Evolutionary conservation across 257 asterid species (phyloP).

Genomic region (Gentiana macrophylla): DNA sequence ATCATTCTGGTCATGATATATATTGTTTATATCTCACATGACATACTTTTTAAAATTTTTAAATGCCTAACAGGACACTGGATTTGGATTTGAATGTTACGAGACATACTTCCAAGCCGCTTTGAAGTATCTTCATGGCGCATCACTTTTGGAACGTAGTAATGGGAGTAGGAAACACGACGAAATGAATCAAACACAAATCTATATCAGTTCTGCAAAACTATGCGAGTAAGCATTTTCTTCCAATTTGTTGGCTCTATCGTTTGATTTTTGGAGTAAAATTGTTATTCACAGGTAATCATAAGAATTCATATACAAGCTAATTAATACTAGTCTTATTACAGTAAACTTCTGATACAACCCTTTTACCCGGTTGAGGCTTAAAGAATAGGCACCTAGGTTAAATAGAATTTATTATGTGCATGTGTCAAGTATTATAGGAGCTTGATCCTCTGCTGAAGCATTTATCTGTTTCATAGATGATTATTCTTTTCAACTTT

Average conservation of each 20-base stretch:
- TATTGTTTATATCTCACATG: neutral
- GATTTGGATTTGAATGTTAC: constrained; percentile 66
- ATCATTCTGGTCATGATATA: constrained; percentile 1
- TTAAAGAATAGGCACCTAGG: no score
- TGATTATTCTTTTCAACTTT: no score
- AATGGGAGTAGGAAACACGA: constrained; percentile 36
- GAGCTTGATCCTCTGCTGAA: no score
- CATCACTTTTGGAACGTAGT: constrained; percentile 63
- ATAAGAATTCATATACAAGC: no score
- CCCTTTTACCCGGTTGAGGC: no score
- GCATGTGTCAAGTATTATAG: no score
- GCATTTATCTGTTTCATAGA: no score
- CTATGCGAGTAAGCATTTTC: constrained; percentile 65
- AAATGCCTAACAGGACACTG: constrained; percentile 48
- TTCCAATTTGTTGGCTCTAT: neutral
- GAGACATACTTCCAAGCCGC: constrained; percentile 74
- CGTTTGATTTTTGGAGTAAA: neutral
- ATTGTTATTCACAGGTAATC: neutral
- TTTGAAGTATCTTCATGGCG: constrained; percentile 70
- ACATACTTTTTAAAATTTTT: constrained; percentile 10
- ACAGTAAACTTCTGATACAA: no score
- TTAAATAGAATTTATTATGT: no score
- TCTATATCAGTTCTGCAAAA: constrained; percentile 58
- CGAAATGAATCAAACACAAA: constrained; percentile 58
- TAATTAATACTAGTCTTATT: no score